Evolutionary conservation across 2,329 filamentous ascomycete genomes (phyloP), one percentile per base, ranked within the genome.

Genomic region (Colletotrichum sidae): DNA sequence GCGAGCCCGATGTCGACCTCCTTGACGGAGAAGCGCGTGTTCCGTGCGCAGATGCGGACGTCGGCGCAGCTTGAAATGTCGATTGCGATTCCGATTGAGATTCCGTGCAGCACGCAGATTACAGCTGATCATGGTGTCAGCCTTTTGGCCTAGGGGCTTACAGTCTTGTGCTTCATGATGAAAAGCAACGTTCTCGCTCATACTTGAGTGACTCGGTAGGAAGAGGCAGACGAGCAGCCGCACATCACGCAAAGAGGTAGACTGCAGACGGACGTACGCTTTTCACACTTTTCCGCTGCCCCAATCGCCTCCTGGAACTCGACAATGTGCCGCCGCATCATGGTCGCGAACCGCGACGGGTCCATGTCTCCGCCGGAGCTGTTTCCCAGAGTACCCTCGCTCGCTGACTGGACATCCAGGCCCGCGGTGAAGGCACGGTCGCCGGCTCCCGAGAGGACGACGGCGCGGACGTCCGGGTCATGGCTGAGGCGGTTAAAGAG

Each of bases 391-490:
- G 86, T 72, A 1, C 82, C 77, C 39, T 83, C 82, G 57, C 49
- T 50, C 11, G 91, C 90, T 8, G 90, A 89, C 74, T 90, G 84
- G 55, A 97, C 90, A 77, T 98, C 95, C 17, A 98, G 82, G 0
- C 95, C 95, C 0, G 92, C 85, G 2, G 92, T 94, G 81, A 97
- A 98, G 37, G 93, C 94, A 70, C 89, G 87, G 49, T 93, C 88
- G 45, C 95, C 95, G 17, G 91, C 90, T 58, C 92, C 94, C 34
- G 91, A 93, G 70, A 97, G 83, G 67, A 97, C 80, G 61, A 97
- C 86, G 68, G 86, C 88, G 68, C 95, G 92, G 60, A 97, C 86
- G 45, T 90, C 84, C 0, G 90, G 81, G 78, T 94, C 91, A 66
- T 80, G 75, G 46, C 92, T 94, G 67, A 97, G 87, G 67, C 86